Conservation (phyloP, 257 asterid genomes). For the Prunella vulgaris region DNA sequence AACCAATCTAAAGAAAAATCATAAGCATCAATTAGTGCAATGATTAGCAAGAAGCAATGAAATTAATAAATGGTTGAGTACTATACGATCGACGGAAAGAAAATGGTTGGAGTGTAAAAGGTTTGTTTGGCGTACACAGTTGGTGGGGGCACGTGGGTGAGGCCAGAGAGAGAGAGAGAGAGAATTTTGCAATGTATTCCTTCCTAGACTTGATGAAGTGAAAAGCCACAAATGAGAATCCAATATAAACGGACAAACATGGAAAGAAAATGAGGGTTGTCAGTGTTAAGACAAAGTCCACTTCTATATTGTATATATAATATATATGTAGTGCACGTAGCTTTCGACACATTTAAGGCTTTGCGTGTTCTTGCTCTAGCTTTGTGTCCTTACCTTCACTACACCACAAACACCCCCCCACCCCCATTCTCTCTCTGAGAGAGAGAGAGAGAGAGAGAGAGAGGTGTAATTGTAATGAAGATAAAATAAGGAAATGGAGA, state of each 20-base stretch:
- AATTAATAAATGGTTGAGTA: too few relatives aligned
- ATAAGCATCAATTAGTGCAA: background rate
- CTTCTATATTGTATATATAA: background rate
- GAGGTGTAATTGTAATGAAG: background rate
- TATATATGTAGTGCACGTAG: slow-evolving; percentile 15
- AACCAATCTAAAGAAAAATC: background rate
- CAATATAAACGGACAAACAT: slow-evolving; percentile 33
- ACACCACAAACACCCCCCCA: slow-evolving; percentile 1
- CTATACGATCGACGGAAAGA: background rate
- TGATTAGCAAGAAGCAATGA: background rate
- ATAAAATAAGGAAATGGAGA: background rate
- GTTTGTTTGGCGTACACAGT: slow-evolving; percentile 26
- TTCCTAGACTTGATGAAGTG: slow-evolving; percentile 24
- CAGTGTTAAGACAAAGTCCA: slow-evolving; percentile 24
- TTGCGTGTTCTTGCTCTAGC: slow-evolving; percentile 55
- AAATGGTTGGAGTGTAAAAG: slow-evolving; percentile 26
- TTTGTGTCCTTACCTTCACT: slow-evolving; percentile 21
- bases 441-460: background rate
- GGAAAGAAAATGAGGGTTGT: slow-evolving; percentile 29
- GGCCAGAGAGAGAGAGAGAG: slow-evolving; percentile 21
- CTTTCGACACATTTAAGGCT: slow-evolving; percentile 73
- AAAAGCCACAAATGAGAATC: slow-evolving; percentile 36
- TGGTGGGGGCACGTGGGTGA: slow-evolving; percentile 39
- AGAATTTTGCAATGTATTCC: slow-evolving; percentile 7
- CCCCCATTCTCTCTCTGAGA: background rate